Percentiles rank a stretch among this genome's conserved stretches.
Evolutionary conservation across 2,329 filamentous ascomycete species (phyloP).

Genomic region (Colletotrichum viniferum): DNA sequence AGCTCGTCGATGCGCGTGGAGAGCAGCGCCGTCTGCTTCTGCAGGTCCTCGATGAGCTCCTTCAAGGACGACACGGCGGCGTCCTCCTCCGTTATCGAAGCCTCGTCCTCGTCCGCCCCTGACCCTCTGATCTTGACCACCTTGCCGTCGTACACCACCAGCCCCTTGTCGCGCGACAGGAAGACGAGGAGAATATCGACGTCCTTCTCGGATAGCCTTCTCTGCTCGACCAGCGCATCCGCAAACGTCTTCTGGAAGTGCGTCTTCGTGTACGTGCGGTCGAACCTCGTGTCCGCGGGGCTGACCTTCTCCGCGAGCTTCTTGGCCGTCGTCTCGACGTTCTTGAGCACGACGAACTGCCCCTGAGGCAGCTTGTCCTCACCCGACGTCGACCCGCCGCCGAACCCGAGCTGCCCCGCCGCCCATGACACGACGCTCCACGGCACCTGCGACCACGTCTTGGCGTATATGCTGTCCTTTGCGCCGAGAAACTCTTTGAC

Average conservation of each 20-base stretch:
- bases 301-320: conserved; percentile 51
- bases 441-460: conserved; percentile 70
- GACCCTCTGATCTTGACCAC: conserved; percentile 75
- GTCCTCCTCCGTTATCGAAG: conserved; percentile 76
- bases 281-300: conserved; percentile 52
- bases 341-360: conserved; percentile 69
- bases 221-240: conserved; percentile 51
- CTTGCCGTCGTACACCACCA: conserved; percentile 64
- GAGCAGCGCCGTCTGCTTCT: conserved; percentile 72
- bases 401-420: conserved; percentile 69
- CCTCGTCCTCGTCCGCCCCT: conserved; percentile 42
- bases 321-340: conserved; percentile 64
- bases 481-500: conserved; percentile 69
- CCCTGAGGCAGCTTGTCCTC: conserved; percentile 64
- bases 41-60: conserved; percentile 75
- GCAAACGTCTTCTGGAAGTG: conserved; percentile 67
- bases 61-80: conserved; percentile 83
- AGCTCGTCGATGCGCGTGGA: conserved; percentile 70
- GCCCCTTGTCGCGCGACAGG: conserved; percentile 68
- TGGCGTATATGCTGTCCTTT: conserved; percentile 71
- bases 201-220: conserved; percentile 65
- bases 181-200: conserved; percentile 73
- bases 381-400: conserved; percentile 44
- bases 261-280: conserved; percentile 70
- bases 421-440: conserved; percentile 79